A percentile compares a stretch with the other conserved stretches of the same genome.
These are phyloP conservation scores for Hemileccinum impolitum DNA, from an alignment of 768 basidiomycete species.

Conservation along the genomic window DNA sequence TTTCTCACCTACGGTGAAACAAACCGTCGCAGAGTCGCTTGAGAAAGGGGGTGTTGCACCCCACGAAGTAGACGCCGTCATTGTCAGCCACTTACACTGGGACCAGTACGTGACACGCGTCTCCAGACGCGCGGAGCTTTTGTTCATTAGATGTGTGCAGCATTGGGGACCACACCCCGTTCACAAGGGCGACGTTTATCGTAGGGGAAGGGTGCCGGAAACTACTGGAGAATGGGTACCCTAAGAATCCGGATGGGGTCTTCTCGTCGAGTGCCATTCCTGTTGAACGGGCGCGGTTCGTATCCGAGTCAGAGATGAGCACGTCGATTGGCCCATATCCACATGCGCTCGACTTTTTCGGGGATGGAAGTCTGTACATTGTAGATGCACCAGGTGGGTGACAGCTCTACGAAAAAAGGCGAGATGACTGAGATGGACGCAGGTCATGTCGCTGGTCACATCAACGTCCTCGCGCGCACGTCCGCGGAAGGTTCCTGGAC, in stretches of 20 bases:
- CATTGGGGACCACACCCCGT: constrained; percentile 45
- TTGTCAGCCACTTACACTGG: constrained; percentile 53
- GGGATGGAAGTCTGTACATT: constrained; percentile 57
- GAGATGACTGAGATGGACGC: neutral
- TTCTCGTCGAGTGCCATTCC: constrained; percentile 38
- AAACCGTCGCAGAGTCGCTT: constrained; percentile 48
- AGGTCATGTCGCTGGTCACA: constrained; percentile 53
- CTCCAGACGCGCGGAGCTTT: neutral
- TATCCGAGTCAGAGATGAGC: constrained; percentile 32
- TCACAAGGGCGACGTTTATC: constrained; percentile 45
- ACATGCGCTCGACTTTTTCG: constrained; percentile 48
- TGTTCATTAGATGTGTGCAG: no score
- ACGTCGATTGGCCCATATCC: constrained; percentile 50
- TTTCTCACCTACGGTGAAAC: constrained; percentile 13
- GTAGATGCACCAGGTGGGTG: constrained; percentile 46
- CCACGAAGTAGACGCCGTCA: constrained; percentile 41
- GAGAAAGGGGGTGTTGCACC: constrained; percentile 46
- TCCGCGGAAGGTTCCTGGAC: constrained; percentile 53
- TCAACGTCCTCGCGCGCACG: constrained; percentile 53
- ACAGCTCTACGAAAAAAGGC: no score
- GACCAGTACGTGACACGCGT: constrained; percentile 34
- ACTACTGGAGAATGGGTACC: constrained; percentile 40
- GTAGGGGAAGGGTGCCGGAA: constrained; percentile 40
- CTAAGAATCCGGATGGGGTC: constrained; percentile 34
- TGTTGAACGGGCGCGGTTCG: constrained; percentile 36